A percentile compares a stretch with the other conserved stretches of the same genome.
phyloP scores from a whole-genome alignment of 2,329 filamentous ascomycete genomes.

The Exserohilum rostratum region DNA sequence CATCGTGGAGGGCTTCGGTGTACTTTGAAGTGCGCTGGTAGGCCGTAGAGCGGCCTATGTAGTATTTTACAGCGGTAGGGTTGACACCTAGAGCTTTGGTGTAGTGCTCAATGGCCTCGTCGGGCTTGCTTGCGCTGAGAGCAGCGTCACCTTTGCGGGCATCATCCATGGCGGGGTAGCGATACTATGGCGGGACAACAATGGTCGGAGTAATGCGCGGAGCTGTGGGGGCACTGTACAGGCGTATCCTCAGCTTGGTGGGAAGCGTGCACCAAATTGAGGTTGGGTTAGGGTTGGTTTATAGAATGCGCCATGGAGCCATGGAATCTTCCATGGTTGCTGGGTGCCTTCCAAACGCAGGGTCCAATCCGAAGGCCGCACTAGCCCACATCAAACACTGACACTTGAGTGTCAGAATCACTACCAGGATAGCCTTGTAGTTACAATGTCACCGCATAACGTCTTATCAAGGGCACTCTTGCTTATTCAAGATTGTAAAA shows the following conservation, averaged over 20 bases:
- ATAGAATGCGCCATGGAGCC: not conserved
- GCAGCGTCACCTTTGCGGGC: conserved; percentile 65
- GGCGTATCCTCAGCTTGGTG: not conserved
- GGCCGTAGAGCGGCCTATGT: conserved; percentile 80
- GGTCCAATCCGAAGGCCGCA: conserved; percentile 6
- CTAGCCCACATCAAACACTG: not conserved
- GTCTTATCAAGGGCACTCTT: too few relatives aligned
- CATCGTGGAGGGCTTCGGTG: conserved; percentile 56
- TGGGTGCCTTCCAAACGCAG: conserved; percentile 4
- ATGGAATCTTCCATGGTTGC: conserved; percentile 16
- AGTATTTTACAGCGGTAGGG: conserved; percentile 75
- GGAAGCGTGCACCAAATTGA: not conserved
- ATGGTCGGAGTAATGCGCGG: not conserved
- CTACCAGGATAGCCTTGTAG: too few relatives aligned
- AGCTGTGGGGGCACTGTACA: not conserved
- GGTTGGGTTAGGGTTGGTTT: not conserved
- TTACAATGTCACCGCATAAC: too few relatives aligned
- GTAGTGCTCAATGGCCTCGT: conserved; percentile 69
- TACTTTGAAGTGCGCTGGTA: conserved; percentile 66
- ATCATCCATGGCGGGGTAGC: conserved; percentile 56
- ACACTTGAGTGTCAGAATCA: not conserved
- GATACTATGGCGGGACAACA: not conserved
- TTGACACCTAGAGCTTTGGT: conserved; percentile 68
- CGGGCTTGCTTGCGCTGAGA: conserved; percentile 67
- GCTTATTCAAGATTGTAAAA: not conserved